These are phyloP conservation scores for Solidago caesia DNA, from an alignment of 129 eudicot species.

Conservation along the genomic window DNA sequence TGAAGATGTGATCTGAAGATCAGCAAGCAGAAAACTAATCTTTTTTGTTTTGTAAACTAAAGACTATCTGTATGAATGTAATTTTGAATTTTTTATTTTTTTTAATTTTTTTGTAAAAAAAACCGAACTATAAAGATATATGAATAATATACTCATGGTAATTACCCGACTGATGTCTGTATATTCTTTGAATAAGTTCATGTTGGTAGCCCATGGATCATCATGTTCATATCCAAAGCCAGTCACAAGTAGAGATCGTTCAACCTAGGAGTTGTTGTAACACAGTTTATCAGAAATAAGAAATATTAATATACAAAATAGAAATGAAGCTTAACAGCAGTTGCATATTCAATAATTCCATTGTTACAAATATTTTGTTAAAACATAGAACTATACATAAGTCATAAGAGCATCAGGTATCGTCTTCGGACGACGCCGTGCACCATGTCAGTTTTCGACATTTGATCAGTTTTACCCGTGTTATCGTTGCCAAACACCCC, in stretches of 20 bases:
- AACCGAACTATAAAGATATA: not conserved
- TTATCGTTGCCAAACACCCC: no score
- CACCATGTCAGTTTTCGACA: no score
- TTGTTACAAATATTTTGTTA: not conserved
- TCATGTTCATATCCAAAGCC: slow-evolving; percentile 99
- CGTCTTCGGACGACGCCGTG: no score
- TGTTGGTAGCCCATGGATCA: slow-evolving; percentile 95
- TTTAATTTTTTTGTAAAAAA: no score
- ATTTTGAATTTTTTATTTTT: no score
- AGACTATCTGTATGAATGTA: no score
- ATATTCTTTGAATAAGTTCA: slow-evolving; percentile 85
- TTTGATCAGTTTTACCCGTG: no score
- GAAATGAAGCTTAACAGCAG: not conserved
- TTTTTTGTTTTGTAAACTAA: no score
- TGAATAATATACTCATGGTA: not conserved
- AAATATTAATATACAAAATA: not conserved
- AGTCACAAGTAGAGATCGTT: slow-evolving; percentile 85
- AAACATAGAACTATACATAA: not conserved
- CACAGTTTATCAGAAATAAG: not conserved
- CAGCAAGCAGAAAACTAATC: no score
- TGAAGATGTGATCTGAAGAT: no score
- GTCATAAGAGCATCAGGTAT: no score
- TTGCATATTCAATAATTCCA: not conserved
- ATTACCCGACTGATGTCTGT: slow-evolving; percentile 94
- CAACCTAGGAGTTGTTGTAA: slow-evolving; percentile 47